These are phyloP conservation scores for Gracilaria domingensis DNA, from an alignment of 23 red algal species.

Conservation along the genomic window DNA sequence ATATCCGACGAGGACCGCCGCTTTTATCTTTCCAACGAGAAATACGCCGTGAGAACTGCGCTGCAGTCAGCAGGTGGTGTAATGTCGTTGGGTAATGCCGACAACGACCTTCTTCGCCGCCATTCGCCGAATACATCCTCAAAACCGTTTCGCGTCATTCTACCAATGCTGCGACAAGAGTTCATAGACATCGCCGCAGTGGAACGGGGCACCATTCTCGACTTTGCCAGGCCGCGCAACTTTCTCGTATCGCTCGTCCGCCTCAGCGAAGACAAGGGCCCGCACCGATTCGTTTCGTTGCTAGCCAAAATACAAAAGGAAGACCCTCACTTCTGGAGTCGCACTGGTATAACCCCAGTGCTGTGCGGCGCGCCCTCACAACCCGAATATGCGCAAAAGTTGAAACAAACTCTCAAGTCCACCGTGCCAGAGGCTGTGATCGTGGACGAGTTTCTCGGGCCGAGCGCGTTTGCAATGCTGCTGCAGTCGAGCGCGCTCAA, in stretches of 20 bases:
- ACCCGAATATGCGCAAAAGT: no score
- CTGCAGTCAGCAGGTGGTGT: no score
- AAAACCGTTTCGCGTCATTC: no score
- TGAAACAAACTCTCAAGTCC: background rate
- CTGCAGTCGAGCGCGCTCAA: slow-evolving; percentile 23
- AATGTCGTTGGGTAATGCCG: background rate
- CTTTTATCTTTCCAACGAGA: no score
- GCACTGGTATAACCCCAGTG: no score
- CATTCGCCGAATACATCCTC: background rate
- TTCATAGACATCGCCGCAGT: background rate
- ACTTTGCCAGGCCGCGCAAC: background rate
- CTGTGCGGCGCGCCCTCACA: no score
- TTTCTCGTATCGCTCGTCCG: background rate
- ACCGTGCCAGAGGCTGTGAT: slow-evolving; percentile 21
- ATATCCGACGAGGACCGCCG: no score
- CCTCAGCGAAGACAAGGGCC: background rate
- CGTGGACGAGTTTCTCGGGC: slow-evolving; percentile 40
- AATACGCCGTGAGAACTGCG: no score
- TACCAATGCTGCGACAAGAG: background rate
- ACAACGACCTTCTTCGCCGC: background rate
- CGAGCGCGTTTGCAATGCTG: slow-evolving; percentile 27
- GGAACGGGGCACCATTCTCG: background rate
- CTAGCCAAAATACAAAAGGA: no score
- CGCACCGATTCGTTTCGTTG: background rate
- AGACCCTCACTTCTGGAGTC: no score